Base-by-base conservation (phyloP, 202 grass and related monocot species). In the Sporobolus alterniflorus region DNA sequence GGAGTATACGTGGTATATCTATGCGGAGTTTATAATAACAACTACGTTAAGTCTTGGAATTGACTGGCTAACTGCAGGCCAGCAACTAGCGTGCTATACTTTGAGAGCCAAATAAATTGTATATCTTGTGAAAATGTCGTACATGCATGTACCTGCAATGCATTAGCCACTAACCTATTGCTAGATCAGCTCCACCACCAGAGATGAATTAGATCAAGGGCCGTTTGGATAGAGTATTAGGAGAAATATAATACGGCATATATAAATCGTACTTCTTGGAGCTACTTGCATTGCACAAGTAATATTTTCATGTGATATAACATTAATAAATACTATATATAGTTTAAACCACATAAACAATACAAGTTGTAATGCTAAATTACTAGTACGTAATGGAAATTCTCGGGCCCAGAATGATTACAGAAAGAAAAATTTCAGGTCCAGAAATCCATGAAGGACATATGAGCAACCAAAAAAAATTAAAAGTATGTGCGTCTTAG, bases 31-130 rank as follows among this genome's bases (percentile, higher is more conserved):
- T 39, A 39, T 15, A 7, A 31, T 49, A n/a, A n/a, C n/a, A n/a
- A n/a, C 17, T 20, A 13, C 2, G 42, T 42, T 20, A 7, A 28
- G 36, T 71, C 3, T 48, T 57, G 56, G 30, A 86, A 89, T 82
- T 82, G 78, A 82, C 83, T 14, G 41, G 65, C 83, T 77, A 86
- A 82, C 77, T 30, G 64, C 11, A 25, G 22, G 52, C 22, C 15
- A 31, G 34, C 70, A 81, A 40, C 47, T 26, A 50, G 31, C 7
- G 28, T 40, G 13, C 32, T 42, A 71, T 55, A n/a, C 16, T 14
- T 30, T 54, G 28, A 75, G 82, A 54, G 28, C 16, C n/a, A 22
- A 56, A 47, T 71, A 44, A 41, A 62, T 32, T 12, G 12, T 39
- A 11, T 56, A n/a, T n/a, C n/a, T n/a, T n/a, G n/a, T n/a, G n/a